Percentiles rank a stretch among this genome's conserved stretches.
Evolutionary conservation across 768 basidiomycete species (phyloP).

Genomic region (Amanita phalloides): DNA sequence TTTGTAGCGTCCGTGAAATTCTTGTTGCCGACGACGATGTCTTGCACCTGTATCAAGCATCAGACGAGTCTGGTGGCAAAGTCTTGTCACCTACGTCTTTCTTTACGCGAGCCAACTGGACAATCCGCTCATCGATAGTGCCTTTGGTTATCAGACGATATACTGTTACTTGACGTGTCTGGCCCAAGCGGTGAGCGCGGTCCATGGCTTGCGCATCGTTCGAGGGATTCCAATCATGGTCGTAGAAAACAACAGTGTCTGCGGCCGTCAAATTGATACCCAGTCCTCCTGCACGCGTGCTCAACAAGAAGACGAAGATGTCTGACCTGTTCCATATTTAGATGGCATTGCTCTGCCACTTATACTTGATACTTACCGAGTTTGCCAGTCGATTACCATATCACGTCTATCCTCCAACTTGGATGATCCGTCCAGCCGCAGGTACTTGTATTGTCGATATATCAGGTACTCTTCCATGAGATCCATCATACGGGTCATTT

Average conservation of each 20-base stretch:
- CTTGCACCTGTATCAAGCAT: slow-evolving; percentile 59
- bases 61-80: neutral
- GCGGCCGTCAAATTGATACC: slow-evolving; percentile 96
- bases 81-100: slow-evolving; percentile 62
- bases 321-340: slow-evolving; percentile 46
- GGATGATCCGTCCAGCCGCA: slow-evolving; percentile 87
- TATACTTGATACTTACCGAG: slow-evolving; percentile 44
- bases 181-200: slow-evolving; percentile 91
- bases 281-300: slow-evolving; percentile 90
- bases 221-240: slow-evolving; percentile 94
- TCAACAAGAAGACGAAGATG: slow-evolving; percentile 83
- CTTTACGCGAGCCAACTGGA: slow-evolving; percentile 92
- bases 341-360: neutral
- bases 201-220: slow-evolving; percentile 99
- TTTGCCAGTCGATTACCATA: slow-evolving; percentile 99
- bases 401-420: slow-evolving; percentile 94
- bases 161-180: slow-evolving; percentile 95
- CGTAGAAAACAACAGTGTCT: slow-evolving; percentile 93
- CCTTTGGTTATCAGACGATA: slow-evolving; percentile 91
- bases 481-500: slow-evolving; percentile 99
- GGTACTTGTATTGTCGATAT: slow-evolving; percentile 92
- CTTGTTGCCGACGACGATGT: slow-evolving; percentile 97
- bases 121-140: slow-evolving; percentile 94
- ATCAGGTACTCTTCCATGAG: slow-evolving; percentile 98
- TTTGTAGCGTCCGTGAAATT: slow-evolving; percentile 88